phyloP scores from a whole-genome alignment of 2,329 filamentous ascomycete genomes.

The Fusarium azukiicola region DNA sequence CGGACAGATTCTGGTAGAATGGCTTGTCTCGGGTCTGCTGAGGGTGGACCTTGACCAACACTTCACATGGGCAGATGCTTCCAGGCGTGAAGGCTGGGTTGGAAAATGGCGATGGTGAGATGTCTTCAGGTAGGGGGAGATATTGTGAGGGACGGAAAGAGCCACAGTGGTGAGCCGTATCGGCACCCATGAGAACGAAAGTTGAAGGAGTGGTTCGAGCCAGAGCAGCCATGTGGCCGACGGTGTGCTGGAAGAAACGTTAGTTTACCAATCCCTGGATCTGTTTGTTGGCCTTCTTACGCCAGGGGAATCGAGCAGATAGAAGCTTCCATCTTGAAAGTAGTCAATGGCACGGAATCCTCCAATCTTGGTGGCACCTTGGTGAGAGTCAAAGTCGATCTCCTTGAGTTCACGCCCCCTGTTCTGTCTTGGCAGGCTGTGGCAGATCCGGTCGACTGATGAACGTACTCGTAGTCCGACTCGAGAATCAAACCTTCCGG shows the following conservation, averaged over 20 bases:
- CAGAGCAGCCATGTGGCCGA: conserved; percentile 37
- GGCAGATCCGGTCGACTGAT: accelerated
- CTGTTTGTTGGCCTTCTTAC: neutral
- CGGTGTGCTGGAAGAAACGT: conserved; percentile 22
- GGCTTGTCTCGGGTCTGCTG: neutral
- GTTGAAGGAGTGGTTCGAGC: conserved; percentile 32
- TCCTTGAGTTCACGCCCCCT: conserved; percentile 34
- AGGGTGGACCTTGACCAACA: conserved; percentile 14
- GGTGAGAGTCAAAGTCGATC: conserved; percentile 25
- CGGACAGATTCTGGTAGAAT: conserved; percentile 5
- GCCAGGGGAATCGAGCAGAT: conserved; percentile 39
- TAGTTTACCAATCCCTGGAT: neutral
- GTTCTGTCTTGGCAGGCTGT: accelerated
- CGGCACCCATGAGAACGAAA: conserved; percentile 22
- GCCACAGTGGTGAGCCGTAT: conserved; percentile 19
- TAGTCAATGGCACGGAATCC: conserved; percentile 39
- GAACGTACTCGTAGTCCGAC: conserved; percentile 30
- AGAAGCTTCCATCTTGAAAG: conserved; percentile 42
- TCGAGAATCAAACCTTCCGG: conserved; percentile 26
- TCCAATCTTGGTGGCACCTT: conserved; percentile 16
- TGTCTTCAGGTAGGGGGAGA: neutral
- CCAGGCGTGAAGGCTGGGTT: conserved; percentile 1
- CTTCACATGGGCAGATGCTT: conserved; percentile 16
- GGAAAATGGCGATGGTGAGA: conserved; percentile 23
- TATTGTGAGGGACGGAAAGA: neutral